Base-by-base conservation (phyloP, 1,284 basidiomycete species). In the Cryptococcus jaspeensis region DNA sequence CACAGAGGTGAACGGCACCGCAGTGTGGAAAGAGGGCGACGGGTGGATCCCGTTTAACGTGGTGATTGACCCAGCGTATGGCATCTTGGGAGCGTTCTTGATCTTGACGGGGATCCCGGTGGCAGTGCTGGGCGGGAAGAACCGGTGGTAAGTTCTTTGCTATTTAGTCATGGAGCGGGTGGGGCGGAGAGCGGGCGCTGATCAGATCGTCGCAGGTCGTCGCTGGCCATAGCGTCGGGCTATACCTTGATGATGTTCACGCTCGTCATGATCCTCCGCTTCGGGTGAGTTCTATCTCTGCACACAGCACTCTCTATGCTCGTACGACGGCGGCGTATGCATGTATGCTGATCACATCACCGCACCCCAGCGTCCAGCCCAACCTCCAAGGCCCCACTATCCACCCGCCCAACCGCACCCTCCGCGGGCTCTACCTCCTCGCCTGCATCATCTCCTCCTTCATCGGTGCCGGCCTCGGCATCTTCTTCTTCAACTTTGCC, bases 41-140 rank as follows among this genome's bases (percentile, higher is more conserved):
- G 46, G 50, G 15, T 74, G 64, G 58, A 53, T 79, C 11, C 78
- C 78, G 0, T 78, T 78, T 53, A 84, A 83, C 25, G 92, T 93
- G 25, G 84, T 80, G 67, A 80, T 97, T 50, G 90, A 94, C 69
- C 88, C 90, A 15, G 91, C 87, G 15, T 97, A 93, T 75, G 92
- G 88, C 37, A 87, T 94, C 13, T 83, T 94, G 7, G 94, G 94
- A 50, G 90, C 84, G 7, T 77, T 96, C 62, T 85, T 97, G 70
- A 92, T 97, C 65, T 67, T 95, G 50, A 90, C 89, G 7, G 94
- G 94, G 55, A 80, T 94, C 15, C 90, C 92, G 3, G 90, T 90
- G 60, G 88, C 89, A 0, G 91, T 92, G 66, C 86, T 90, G 76
- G 94, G 94, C 20, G 90, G 92, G 77, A 93, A 92, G 81, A 93